Conservation (phyloP, 495 filamentous ascomycete species). For the Penicillium atrosanguineum region DNA sequence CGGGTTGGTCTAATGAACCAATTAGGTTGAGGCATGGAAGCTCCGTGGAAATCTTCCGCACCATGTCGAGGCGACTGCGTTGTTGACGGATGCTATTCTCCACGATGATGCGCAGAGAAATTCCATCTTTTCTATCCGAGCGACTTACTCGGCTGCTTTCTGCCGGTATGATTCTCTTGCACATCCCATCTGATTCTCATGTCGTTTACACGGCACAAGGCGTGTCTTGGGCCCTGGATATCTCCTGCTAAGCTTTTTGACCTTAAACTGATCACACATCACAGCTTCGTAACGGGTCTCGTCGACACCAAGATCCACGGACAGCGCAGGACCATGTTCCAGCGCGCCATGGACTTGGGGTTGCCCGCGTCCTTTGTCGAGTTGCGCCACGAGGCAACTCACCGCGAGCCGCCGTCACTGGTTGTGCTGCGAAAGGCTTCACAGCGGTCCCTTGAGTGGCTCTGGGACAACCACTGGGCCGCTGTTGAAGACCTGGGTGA, state of each 20-base stretch:
- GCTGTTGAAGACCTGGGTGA: conserved; percentile 18
- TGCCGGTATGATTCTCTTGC: conserved; percentile 46
- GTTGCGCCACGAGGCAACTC: conserved; percentile 83
- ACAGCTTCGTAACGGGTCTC: conserved; percentile 87
- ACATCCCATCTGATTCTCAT: not conserved
- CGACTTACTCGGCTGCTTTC: conserved; percentile 59
- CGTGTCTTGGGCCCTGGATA: not conserved
- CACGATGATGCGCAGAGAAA: conserved; percentile 57
- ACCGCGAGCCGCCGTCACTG: conserved; percentile 78
- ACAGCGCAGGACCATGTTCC: conserved; percentile 74
- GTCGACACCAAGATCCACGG: conserved; percentile 72
- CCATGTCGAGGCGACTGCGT: conserved; percentile 76
- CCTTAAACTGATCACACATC: conserved; percentile 5
- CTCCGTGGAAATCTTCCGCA: conserved; percentile 74
- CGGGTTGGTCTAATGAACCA: not conserved
- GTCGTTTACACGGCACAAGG: not conserved
- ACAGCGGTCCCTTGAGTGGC: conserved; percentile 71
- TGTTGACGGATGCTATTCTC: conserved; percentile 71
- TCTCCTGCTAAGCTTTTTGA: not conserved
- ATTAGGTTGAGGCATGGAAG: conserved; percentile 55
- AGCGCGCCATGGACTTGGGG: conserved; percentile 69
- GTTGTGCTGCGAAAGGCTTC: conserved; percentile 64
- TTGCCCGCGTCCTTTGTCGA: conserved; percentile 86
- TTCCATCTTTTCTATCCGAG: conserved; percentile 52
- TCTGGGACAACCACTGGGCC: conserved; percentile 85